Percentiles rank a stretch among this genome's conserved stretches.
Evolutionary conservation across 805 yeast genomes (phyloP).

Genomic region (Candida awuae): DNA sequence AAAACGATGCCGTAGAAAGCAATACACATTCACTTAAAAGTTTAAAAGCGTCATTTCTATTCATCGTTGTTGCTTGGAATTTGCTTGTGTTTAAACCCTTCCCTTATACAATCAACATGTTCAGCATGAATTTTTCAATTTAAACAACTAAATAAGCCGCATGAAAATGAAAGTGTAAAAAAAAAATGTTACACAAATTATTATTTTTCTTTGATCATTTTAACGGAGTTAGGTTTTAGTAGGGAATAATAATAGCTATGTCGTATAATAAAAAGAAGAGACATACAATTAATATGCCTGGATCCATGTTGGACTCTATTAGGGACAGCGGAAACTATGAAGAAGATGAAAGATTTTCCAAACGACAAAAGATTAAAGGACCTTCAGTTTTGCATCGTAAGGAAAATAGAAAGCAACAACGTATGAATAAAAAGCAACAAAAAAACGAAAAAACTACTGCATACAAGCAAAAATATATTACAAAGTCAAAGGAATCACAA

Average conservation of each 20-base stretch:
- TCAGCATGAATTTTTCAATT: background rate
- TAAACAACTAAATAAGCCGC: too few species aligned
- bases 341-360: conserved; percentile 25
- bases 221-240: too few species aligned
- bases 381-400: conserved; percentile 23
- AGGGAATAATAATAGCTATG: too few species aligned
- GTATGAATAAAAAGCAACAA: conserved; percentile 29
- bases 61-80: too few species aligned
- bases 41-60: conserved; percentile 64
- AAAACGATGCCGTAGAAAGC: conserved; percentile 42
- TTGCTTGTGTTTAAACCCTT: too few species aligned
- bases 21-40: conserved; percentile 73
- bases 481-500: background rate
- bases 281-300: conserved; percentile 36
- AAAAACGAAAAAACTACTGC: conserved; percentile 5
- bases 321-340: conserved; percentile 29
- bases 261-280: conserved; percentile 14
- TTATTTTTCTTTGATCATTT: too few species aligned
- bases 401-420: conserved; percentile 33
- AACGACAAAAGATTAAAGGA: conserved; percentile 20
- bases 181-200: background rate
- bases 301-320: conserved; percentile 35
- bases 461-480: conserved; percentile 2
- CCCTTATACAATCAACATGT: too few species aligned
- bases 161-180: too few species aligned